Evolutionary conservation across 2,329 filamentous ascomycete species (phyloP).

Genomic region (Passalora sequoiae): DNA sequence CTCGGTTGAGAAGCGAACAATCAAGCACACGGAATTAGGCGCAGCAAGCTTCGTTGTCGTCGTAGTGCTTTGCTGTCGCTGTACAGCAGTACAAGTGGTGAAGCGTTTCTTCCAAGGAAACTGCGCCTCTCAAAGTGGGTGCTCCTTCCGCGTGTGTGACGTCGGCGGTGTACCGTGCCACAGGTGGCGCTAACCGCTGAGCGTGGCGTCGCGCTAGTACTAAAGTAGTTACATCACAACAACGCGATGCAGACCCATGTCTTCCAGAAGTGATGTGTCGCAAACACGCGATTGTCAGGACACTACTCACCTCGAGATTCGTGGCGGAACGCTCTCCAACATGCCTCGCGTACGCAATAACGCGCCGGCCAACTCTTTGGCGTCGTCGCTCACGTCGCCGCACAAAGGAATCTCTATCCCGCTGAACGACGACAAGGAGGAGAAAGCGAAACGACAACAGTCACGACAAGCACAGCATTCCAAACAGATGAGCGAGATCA

Average conservation of each 20-base stretch:
- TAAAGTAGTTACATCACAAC: too few relatives aligned
- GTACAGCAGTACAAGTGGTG: too few relatives aligned
- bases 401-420: conserved; percentile 65
- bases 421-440: conserved; percentile 88
- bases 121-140: neutral
- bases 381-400: conserved; percentile 39
- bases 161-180: neutral
- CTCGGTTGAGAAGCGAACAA: neutral
- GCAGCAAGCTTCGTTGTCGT: too few relatives aligned
- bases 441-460: conserved; percentile 83
- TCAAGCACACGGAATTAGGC: neutral
- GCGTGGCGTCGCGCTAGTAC: too few relatives aligned
- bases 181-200: neutral
- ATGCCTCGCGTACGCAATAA: conserved; percentile 38
- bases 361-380: conserved; percentile 43
- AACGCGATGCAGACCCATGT: too few relatives aligned
- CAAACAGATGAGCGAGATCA: conserved; percentile 86
- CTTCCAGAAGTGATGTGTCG: too few relatives aligned
- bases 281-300: too few relatives aligned
- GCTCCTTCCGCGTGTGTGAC: neutral
- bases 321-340: too few relatives aligned
- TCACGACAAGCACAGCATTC: conserved; percentile 84
- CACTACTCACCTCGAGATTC: too few relatives aligned
- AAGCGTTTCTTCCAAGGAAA: neutral
- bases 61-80: too few relatives aligned